Evolutionary conservation across 805 yeast species (phyloP), one percentile per base, ranked within the genome.

Genomic region (Kodamaea neixiangensis): DNA sequence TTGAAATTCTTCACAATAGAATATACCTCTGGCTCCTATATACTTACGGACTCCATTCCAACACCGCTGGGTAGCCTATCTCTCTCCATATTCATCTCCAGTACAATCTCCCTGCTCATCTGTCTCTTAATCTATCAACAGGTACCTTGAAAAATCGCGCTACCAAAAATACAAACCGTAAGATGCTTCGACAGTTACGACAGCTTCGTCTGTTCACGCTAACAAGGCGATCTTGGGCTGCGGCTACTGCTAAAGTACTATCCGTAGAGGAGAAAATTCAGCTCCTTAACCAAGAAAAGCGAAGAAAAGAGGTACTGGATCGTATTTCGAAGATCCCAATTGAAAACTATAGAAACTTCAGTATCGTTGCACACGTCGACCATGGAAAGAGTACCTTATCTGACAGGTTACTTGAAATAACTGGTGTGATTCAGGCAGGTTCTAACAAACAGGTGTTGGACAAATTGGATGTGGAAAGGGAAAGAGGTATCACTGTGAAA

Each of bases 301-400:
- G 64, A 49, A 53, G 66, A 31, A 69, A 65, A 54, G 51, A 54
- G 13, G 58, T 74, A 40, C 82, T 81, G 58, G 80, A 77, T 43
- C 72, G 96, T 54, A 84, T 94, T 51, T 75, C 80, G n/a, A 77
- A 77, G 42, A 90, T 93, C 35, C 98, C 98, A 4, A 77, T 88
- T 20, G 86, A 84, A 51, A 81, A 90, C 56, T 92, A 86, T 66
- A 70, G 98, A 54, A 92, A 91, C 67, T 93, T 94, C 68, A 89
- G 96, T 53, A 92, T 93, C 52, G 97, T 91, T 29, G 98, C 98
- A 1, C 99, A 93, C 73, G 93, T 93, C 18, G 97, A 92, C 65
- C 96, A 87, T 66, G 88, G 88, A 1, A 89, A 89, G 64, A 87
- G 96, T 1, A 93, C 99, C 0, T 69, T 93, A 17, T 87, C 96